phyloP scores from a whole-genome alignment of 306 rosid species.

The Datisca glomerata region DNA sequence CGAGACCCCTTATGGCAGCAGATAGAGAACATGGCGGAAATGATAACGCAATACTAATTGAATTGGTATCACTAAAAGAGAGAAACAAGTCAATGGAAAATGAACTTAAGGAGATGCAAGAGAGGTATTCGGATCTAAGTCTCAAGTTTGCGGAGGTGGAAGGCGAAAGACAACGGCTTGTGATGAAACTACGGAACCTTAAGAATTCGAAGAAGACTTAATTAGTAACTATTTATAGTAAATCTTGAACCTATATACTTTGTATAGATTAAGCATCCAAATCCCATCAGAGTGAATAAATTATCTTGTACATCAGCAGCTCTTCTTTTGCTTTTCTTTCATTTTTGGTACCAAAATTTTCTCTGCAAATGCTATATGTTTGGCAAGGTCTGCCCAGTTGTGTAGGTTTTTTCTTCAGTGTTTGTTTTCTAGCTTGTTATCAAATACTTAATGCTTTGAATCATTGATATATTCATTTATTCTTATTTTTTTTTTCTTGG shows the following conservation, averaged over 20 bases:
- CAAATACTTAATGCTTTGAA: too few relatives aligned
- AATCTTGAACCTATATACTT: conserved; percentile 15
- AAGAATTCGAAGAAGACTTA: conserved; percentile 44
- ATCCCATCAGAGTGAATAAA: conserved; percentile 40
- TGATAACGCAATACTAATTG: conserved; percentile 17
- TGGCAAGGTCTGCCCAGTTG: neutral
- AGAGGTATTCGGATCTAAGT: conserved; percentile 96
- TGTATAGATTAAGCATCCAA: conserved; percentile 37
- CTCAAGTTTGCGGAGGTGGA: conserved; percentile 96
- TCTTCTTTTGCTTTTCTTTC: too few relatives aligned
- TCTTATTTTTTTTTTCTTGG: too few relatives aligned
- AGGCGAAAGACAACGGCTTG: conserved; percentile 96
- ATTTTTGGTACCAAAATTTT: neutral
- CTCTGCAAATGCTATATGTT: neutral
- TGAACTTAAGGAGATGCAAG: conserved; percentile 97
- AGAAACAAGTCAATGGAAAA: conserved; percentile 69
- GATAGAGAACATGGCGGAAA: conserved; percentile 11
- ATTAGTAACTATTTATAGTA: conserved; percentile 12
- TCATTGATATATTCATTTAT: too few relatives aligned
- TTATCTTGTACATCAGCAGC: conserved; percentile 23
- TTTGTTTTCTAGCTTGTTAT: too few relatives aligned
- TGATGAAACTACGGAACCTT: conserved; percentile 75
- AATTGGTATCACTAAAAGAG: conserved; percentile 42
- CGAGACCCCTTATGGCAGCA: conserved; percentile 5
- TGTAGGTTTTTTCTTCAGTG: too few relatives aligned